These are phyloP conservation scores for Trametes pubescens DNA, from an alignment of 1,284 basidiomycete species.

Conservation along the genomic window DNA sequence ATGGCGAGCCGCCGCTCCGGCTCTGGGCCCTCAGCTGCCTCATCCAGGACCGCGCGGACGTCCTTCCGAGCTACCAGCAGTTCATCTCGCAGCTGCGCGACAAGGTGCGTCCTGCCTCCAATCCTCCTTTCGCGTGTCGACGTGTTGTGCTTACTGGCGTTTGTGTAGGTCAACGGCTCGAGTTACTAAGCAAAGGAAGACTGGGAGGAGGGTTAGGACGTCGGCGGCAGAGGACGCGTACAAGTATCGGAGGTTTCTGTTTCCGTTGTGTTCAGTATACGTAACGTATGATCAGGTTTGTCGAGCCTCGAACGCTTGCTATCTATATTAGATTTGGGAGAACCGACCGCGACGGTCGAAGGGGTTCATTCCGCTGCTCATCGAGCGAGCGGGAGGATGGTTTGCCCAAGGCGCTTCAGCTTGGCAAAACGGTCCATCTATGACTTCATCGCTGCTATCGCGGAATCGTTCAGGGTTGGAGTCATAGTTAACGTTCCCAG, in stretches of 20 bases:
- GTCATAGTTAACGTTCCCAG: not conserved
- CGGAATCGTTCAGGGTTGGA: not conserved
- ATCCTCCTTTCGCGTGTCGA: too few relatives aligned
- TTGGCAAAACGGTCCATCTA: constrained; percentile 1
- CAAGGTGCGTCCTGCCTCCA: constrained; percentile 59
- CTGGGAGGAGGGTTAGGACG: not conserved
- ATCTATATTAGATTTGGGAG: constrained; percentile 24
- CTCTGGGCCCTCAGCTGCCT: constrained; percentile 95
- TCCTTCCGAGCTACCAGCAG: constrained; percentile 95
- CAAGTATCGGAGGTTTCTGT: constrained; percentile 24
- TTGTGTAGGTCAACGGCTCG: constrained; percentile 37
- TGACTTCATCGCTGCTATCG: constrained; percentile 18
- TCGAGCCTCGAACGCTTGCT: constrained; percentile 11
- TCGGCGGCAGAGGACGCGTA: constrained; percentile 7
- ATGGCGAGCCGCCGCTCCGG: constrained; percentile 93
- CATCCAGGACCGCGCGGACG: constrained; percentile 96
- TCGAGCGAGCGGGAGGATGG: not conserved
- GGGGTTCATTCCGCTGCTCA: too few relatives aligned
- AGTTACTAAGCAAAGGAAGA: constrained; percentile 29
- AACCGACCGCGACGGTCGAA: not conserved
- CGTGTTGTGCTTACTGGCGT: not conserved
- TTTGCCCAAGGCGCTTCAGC: not conserved
- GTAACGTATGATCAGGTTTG: constrained; percentile 29
- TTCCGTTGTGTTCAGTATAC: constrained; percentile 30
- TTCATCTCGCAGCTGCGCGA: constrained; percentile 84